These are phyloP conservation scores for Leptomonas pyrrhocoris DNA, from an alignment of 208 protist genomes.

Conservation along the genomic window DNA sequence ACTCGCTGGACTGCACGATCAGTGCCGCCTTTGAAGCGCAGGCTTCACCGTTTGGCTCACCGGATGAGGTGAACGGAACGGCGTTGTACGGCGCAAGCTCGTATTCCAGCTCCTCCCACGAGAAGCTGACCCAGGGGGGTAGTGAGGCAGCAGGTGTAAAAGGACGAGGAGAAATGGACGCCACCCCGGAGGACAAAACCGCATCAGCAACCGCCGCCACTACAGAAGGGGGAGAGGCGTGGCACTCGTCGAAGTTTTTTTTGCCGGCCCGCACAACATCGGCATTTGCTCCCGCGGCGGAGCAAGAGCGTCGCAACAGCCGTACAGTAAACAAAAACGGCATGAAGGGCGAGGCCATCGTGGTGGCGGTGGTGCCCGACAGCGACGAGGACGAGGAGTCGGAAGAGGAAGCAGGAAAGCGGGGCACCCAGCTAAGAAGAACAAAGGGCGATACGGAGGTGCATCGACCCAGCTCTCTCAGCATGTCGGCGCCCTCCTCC, in stretches of 20 bases:
- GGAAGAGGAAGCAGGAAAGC: background rate
- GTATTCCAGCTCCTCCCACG: background rate
- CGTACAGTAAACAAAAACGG: constrained; percentile 27
- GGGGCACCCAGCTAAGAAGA: background rate
- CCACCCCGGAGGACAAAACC: background rate
- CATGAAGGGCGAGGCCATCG: constrained; percentile 33
- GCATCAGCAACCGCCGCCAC: background rate
- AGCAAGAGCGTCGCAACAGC: background rate
- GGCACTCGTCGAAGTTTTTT: constrained; percentile 26
- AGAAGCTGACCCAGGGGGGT: background rate
- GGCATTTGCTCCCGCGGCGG: background rate
- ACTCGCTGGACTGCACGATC: constrained; percentile 20
- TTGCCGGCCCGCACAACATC: constrained; percentile 4
- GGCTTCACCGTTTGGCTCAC: constrained; percentile 9
- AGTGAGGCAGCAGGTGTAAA: background rate
- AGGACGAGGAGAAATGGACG: background rate
- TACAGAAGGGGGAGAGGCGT: constrained; percentile 3
- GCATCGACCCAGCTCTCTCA: too few species aligned
- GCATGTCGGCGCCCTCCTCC: too few species aligned
- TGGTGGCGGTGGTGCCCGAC: constrained; percentile 21
- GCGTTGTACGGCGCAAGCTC: constrained; percentile 7
- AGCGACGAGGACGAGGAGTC: constrained; percentile 27
- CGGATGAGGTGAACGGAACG: background rate
- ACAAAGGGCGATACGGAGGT: constrained; percentile 1
- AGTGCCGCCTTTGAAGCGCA: constrained; percentile 15